These are phyloP conservation scores for Debaryomyces robertsiae DNA, from an alignment of 1,139 yeast species.

Conservation along the genomic window DNA sequence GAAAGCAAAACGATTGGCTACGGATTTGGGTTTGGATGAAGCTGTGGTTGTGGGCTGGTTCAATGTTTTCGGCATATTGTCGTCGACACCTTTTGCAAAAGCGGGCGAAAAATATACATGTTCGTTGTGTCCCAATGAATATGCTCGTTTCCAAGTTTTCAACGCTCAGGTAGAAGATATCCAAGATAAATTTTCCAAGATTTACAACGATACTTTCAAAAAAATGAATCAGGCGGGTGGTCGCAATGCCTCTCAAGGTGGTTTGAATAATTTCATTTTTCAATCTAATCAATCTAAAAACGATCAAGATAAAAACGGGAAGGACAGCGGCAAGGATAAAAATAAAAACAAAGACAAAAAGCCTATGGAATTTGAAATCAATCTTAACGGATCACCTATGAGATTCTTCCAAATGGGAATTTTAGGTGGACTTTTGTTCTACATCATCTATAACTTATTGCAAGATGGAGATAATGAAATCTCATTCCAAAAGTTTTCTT, in stretches of 20 bases:
- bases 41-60: constrained; percentile 35
- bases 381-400: constrained; percentile 28
- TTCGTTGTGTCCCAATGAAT: constrained; percentile 37
- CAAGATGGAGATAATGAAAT: constrained; percentile 34
- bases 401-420: constrained; percentile 36
- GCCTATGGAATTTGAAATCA: constrained; percentile 27
- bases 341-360: constrained; percentile 17
- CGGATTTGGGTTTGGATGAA: constrained; percentile 19
- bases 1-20: constrained; percentile 16
- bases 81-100: constrained; percentile 33
- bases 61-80: constrained; percentile 31
- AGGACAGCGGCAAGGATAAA: constrained; percentile 11
- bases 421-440: constrained; percentile 29
- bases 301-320: constrained; percentile 13
- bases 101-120: constrained; percentile 26
- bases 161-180: constrained; percentile 16
- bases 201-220: constrained; percentile 18
- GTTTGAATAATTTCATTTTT: constrained; percentile 15
- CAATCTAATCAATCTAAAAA: constrained; percentile 11
- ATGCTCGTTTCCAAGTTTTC: constrained; percentile 17
- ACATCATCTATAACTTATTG: constrained; percentile 20
- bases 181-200: constrained; percentile 19
- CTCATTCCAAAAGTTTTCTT: constrained; percentile 48
- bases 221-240: constrained; percentile 3
- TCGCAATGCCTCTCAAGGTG: constrained; percentile 7